Conservation (phyloP, 495 filamentous ascomycete species). For the Penicilliopsis zonata region DNA sequence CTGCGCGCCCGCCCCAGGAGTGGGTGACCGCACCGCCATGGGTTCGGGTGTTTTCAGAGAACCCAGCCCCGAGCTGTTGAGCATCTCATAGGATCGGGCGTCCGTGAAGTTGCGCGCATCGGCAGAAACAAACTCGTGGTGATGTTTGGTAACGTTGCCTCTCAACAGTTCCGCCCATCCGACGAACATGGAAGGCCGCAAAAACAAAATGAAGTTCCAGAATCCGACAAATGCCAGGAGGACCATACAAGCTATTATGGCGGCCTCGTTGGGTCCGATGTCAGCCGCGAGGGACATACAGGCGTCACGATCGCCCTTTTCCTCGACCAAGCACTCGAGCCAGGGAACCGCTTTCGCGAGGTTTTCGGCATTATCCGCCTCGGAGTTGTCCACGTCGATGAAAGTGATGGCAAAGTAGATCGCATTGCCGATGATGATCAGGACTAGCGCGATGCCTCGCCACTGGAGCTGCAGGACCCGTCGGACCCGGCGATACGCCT, state of each 20-base stretch:
- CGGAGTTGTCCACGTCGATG: slow-evolving; percentile 66
- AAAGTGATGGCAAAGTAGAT: slow-evolving; percentile 88
- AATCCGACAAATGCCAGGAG: slow-evolving; percentile 76
- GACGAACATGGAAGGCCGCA: slow-evolving; percentile 66
- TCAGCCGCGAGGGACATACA: slow-evolving; percentile 47
- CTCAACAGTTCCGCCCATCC: slow-evolving; percentile 67
- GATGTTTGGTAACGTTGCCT: slow-evolving; percentile 25
- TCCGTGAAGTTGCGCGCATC: slow-evolving; percentile 61
- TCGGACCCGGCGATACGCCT: slow-evolving; percentile 74
- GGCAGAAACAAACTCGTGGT: slow-evolving; percentile 71
- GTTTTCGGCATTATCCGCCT: slow-evolving; percentile 42
- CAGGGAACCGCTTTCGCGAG: slow-evolving; percentile 45
- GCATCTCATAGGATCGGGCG: slow-evolving; percentile 73
- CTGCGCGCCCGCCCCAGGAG: slow-evolving; percentile 15
- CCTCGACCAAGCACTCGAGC: slow-evolving; percentile 55
- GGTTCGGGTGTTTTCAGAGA: slow-evolving; percentile 31
- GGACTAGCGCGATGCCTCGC: slow-evolving; percentile 76
- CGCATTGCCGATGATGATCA: slow-evolving; percentile 79
- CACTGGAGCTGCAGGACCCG: slow-evolving; percentile 89
- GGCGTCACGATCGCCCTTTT: slow-evolving; percentile 46
- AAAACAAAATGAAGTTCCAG: slow-evolving; percentile 72
- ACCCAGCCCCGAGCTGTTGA: slow-evolving; percentile 30
- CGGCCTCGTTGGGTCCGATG: slow-evolving; percentile 52
- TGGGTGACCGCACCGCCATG: slow-evolving; percentile 30
- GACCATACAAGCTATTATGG: slow-evolving; percentile 67